These are phyloP conservation scores for Verticillium dahliae DNA, from an alignment of 2,329 filamentous ascomycete genomes.

Conservation along the genomic window DNA sequence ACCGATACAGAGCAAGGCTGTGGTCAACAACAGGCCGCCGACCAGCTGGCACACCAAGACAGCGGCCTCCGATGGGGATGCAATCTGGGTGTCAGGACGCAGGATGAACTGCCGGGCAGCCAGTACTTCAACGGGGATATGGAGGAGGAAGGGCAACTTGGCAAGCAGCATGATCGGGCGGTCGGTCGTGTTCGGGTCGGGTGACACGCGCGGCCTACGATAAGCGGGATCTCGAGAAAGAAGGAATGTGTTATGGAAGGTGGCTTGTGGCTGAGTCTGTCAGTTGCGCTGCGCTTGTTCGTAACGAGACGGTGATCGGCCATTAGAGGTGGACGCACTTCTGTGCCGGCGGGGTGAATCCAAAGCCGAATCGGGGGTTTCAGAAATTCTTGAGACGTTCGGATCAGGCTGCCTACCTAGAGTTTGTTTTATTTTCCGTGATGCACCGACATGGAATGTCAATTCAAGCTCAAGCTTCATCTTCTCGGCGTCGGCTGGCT, in stretches of 20 bases:
- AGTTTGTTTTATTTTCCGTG: too few relatives aligned
- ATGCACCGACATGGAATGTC: background rate
- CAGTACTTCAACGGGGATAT: slow-evolving; percentile 30
- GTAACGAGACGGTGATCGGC: background rate
- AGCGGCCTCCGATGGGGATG: slow-evolving; percentile 29
- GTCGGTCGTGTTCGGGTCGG: background rate
- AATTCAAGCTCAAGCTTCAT: background rate
- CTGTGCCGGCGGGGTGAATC: slow-evolving; percentile 4
- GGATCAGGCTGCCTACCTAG: too few relatives aligned
- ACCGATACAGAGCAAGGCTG: slow-evolving; percentile 33
- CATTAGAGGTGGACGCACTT: background rate
- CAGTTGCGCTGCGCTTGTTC: too few relatives aligned
- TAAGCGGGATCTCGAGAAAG: too few relatives aligned
- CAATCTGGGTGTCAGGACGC: slow-evolving; percentile 33
- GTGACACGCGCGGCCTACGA: background rate
- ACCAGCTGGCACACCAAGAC: slow-evolving; percentile 38
- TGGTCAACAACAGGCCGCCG: slow-evolving; percentile 38
- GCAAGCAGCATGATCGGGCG: slow-evolving; percentile 13
- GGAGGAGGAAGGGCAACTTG: slow-evolving; percentile 28
- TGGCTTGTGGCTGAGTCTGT: too few relatives aligned
- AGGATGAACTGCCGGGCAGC: slow-evolving; percentile 41
- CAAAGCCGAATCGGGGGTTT: slow-evolving; percentile 2
- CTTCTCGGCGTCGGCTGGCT: background rate
- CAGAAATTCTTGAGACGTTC: too few relatives aligned
- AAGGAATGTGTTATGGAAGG: too few relatives aligned